Evolutionary conservation across 2,329 filamentous ascomycete genomes (phyloP).

Genomic region (Aureobasidium sp.): DNA sequence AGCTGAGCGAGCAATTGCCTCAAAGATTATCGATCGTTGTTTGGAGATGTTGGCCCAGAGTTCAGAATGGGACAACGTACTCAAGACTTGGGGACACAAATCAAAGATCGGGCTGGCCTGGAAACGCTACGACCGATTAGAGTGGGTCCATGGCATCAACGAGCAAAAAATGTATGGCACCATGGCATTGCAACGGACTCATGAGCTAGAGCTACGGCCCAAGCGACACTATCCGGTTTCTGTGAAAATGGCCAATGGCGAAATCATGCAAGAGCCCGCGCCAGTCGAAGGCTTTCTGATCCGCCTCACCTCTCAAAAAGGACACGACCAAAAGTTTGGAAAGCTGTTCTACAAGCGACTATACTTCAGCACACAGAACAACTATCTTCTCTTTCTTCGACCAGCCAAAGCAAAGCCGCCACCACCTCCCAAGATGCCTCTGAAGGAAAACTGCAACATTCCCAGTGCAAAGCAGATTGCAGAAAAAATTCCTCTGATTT

Average conservation of each 20-base stretch:
- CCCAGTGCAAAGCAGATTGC: constrained; percentile 50
- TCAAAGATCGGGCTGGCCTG: constrained; percentile 59
- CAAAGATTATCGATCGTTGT: constrained; percentile 50
- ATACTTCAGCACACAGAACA: constrained; percentile 59
- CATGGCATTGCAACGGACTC: constrained; percentile 59
- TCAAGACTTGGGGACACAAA: constrained; percentile 52
- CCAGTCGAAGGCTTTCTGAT: constrained; percentile 62
- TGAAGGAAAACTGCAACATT: constrained; percentile 37
- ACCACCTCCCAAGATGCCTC: constrained; percentile 48
- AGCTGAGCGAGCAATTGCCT: constrained; percentile 50
- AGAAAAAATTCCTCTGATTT: constrained; percentile 53
- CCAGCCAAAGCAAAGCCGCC: constrained; percentile 52
- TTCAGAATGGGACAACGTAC: constrained; percentile 53
- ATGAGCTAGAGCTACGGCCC: constrained; percentile 59
- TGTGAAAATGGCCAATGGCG: constrained; percentile 33
- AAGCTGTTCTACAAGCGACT: constrained; percentile 58
- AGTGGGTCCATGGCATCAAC: constrained; percentile 60
- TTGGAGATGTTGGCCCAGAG: constrained; percentile 52
- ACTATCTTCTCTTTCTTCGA: constrained; percentile 55
- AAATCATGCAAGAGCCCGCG: constrained; percentile 50
- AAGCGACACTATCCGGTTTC: constrained; percentile 58
- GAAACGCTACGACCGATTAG: constrained; percentile 62
- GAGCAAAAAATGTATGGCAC: constrained; percentile 64
- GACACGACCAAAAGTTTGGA: constrained; percentile 51
- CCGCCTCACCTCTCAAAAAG: constrained; percentile 57